phyloP scores from a whole-genome alignment of 306 rosid genomes.

The Spatholobus suberectus region DNA sequence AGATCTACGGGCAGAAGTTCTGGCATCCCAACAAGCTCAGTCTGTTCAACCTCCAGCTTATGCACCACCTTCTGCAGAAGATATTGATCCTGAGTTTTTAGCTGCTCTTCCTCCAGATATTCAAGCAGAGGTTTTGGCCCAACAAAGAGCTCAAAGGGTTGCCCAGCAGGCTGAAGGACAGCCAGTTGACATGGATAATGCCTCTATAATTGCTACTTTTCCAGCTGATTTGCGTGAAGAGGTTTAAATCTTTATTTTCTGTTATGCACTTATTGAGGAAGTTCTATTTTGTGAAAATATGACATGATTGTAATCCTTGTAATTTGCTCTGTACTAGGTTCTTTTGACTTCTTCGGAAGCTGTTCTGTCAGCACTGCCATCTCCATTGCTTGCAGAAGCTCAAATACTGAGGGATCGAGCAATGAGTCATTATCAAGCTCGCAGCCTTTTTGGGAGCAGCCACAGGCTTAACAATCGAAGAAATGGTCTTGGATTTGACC shows the following conservation, averaged over 20 bases:
- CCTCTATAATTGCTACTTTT: slow-evolving; percentile 96
- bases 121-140: slow-evolving; percentile 97
- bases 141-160: slow-evolving; percentile 95
- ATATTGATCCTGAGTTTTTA: slow-evolving; percentile 98
- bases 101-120: slow-evolving; percentile 99
- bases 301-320: slow-evolving; percentile 31
- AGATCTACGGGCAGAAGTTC: slow-evolving; percentile 92
- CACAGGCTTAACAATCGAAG: slow-evolving; percentile 86
- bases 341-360: slow-evolving; percentile 98
- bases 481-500: slow-evolving; percentile 91
- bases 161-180: slow-evolving; percentile 97
- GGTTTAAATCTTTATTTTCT: slow-evolving; percentile 58
- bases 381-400: slow-evolving; percentile 95
- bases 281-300: slow-evolving; percentile 30
- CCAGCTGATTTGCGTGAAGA: slow-evolving; percentile 99
- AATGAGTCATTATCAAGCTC: slow-evolving; percentile 98
- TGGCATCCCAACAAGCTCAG: slow-evolving; percentile 98
- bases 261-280: slow-evolving; percentile 19
- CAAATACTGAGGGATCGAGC: slow-evolving; percentile 96
- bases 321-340: slow-evolving; percentile 61
- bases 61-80: slow-evolving; percentile 90
- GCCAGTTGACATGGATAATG: slow-evolving; percentile 98
- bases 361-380: slow-evolving; percentile 92
- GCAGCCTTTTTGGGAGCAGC: slow-evolving; percentile 80
- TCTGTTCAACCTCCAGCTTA: slow-evolving; percentile 84